Evolutionary conservation across 495 filamentous ascomycete genomes (phyloP).

Genomic region (Friedmanniomyces endolithicus): DNA sequence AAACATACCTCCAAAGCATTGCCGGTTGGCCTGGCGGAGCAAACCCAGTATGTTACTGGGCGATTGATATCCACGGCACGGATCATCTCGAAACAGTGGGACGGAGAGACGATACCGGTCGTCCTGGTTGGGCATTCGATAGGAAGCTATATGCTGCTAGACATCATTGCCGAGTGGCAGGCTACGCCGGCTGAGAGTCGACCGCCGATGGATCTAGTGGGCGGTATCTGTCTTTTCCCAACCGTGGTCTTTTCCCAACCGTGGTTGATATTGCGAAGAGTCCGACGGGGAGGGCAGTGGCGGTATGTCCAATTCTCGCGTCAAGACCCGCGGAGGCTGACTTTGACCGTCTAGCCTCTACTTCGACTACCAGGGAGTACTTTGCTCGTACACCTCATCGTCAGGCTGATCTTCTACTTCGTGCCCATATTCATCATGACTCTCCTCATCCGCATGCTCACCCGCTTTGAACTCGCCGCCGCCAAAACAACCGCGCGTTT

Average conservation of each 20-base stretch:
- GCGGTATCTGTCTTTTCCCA: slow-evolving; percentile 26
- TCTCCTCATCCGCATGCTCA: slow-evolving; percentile 26
- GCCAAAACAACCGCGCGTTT: slow-evolving; percentile 50
- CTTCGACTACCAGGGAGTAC: slow-evolving; percentile 5
- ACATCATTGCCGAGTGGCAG: slow-evolving; percentile 15
- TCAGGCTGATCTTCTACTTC: slow-evolving; percentile 9
- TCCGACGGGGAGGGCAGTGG: slow-evolving; percentile 20
- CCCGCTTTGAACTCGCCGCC: slow-evolving; percentile 44
- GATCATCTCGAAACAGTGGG: slow-evolving; percentile 20
- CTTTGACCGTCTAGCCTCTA: not conserved
- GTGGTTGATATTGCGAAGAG: slow-evolving; percentile 25
- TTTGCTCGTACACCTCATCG: slow-evolving; percentile 3
- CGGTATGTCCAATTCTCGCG: slow-evolving; percentile 12
- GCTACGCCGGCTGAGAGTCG: slow-evolving; percentile 1
- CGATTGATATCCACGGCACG: not conserved
- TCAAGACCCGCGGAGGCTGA: not conserved
- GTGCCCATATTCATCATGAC: slow-evolving; percentile 6
- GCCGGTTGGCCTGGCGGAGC: slow-evolving; percentile 39
- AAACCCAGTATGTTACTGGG: slow-evolving; percentile 38
- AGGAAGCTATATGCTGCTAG: slow-evolving; percentile 27
- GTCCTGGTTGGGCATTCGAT: slow-evolving; percentile 48
- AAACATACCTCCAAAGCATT: not conserved
- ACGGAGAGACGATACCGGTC: slow-evolving; percentile 33
- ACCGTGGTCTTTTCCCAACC: slow-evolving; percentile 29
- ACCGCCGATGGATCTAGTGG: slow-evolving; percentile 15